A percentile compares a stretch with the other conserved stretches of the same genome.
Conservation (phyloP, 768 basidiomycete genomes). For the Lyophyllum semitale region DNA sequence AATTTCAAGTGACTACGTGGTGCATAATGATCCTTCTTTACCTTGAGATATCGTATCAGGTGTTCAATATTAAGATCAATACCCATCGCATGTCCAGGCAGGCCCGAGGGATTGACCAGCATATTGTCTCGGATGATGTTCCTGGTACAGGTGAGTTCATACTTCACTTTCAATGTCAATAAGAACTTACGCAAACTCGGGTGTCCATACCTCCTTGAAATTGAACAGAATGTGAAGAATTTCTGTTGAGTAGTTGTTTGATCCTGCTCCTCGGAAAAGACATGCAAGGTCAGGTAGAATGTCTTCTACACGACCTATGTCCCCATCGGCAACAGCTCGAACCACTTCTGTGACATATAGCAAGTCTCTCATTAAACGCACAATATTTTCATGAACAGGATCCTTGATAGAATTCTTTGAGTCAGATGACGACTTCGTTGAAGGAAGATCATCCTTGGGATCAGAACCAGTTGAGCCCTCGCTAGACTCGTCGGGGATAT, state of each 20-base stretch:
- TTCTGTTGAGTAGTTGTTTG: conserved; percentile 33
- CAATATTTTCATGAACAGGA: conserved; percentile 22
- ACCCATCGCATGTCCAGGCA: conserved; percentile 33
- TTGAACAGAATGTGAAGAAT: conserved; percentile 29
- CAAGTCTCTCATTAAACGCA: conserved; percentile 28
- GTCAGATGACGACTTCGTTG: too few relatives aligned
- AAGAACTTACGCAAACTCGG: conserved; percentile 28
- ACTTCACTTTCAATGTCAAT: neutral
- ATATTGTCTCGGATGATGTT: conserved; percentile 38
- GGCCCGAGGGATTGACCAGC: conserved; percentile 32
- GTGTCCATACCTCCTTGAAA: conserved; percentile 33
- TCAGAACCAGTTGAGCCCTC: neutral
- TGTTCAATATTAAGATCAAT: conserved; percentile 41
- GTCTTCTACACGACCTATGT: too few relatives aligned
- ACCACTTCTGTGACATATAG: conserved; percentile 30
- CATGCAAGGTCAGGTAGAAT: conserved; percentile 24
- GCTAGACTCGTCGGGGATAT: too few relatives aligned
- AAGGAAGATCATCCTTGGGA: neutral
- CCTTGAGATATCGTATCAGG: conserved; percentile 33
- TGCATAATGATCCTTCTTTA: too few relatives aligned
- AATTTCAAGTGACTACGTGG: too few relatives aligned
- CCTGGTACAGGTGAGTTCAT: conserved; percentile 16
- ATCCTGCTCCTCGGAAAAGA: conserved; percentile 31
- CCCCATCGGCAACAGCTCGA: conserved; percentile 26
- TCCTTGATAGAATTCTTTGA: too few relatives aligned